Percentiles rank a stretch among this genome's conserved stretches.
phyloP scores from a whole-genome alignment of 2,329 filamentous ascomycete species.

The Mollisiaceae sp. region DNA sequence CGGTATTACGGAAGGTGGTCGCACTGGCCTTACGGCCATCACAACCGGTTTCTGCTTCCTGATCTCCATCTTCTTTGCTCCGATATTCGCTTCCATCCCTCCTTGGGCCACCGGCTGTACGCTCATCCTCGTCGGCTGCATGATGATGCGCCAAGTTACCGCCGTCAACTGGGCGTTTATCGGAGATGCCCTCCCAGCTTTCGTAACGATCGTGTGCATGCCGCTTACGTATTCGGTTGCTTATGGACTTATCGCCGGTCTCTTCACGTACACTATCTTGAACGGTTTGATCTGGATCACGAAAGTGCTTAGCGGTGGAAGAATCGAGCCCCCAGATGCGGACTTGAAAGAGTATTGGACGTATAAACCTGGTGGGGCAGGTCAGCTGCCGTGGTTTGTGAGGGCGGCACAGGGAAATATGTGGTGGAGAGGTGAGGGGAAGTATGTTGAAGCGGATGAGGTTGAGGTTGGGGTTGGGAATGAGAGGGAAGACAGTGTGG shows the following conservation, averaged over 20 bases:
- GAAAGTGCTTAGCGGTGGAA: constrained; percentile 52
- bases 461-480: not conserved
- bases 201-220: constrained; percentile 76
- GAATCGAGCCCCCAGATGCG: constrained; percentile 57
- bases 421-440: constrained; percentile 24
- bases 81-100: constrained; percentile 77
- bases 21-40: constrained; percentile 74
- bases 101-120: constrained; percentile 80
- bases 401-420: constrained; percentile 32
- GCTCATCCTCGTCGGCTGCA: constrained; percentile 73
- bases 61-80: constrained; percentile 74
- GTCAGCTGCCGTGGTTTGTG: constrained; percentile 63
- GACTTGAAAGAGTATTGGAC: constrained; percentile 61
- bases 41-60: constrained; percentile 73
- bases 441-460: constrained; percentile 16
- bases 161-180: constrained; percentile 80
- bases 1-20: constrained; percentile 76
- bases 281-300: constrained; percentile 58
- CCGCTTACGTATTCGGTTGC: constrained; percentile 81
- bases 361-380: constrained; percentile 48
- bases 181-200: constrained; percentile 76
- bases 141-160: constrained; percentile 78
- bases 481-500: constrained; percentile 19
- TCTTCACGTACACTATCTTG: constrained; percentile 59
- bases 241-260: constrained; percentile 73